These are phyloP conservation scores for Populus tremula DNA, from an alignment of 345 rosid genomes.

Conservation along the genomic window DNA sequence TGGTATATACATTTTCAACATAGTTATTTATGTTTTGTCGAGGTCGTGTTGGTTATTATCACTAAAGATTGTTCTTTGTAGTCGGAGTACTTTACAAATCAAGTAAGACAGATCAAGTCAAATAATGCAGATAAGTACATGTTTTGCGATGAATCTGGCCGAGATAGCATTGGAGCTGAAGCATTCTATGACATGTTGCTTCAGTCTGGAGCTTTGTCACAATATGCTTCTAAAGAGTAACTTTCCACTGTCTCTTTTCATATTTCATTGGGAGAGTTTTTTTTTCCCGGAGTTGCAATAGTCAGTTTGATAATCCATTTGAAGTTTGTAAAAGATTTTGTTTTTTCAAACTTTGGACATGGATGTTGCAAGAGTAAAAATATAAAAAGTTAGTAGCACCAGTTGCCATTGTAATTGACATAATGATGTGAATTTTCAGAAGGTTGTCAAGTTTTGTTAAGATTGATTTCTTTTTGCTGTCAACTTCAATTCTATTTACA, in stretches of 20 bases:
- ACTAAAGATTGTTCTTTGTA: constrained; percentile 22
- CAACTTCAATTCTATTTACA: not conserved
- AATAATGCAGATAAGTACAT: constrained; percentile 54
- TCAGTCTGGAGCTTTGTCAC: constrained; percentile 67
- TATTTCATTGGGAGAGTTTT: not conserved
- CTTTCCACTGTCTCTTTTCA: constrained; percentile 12
- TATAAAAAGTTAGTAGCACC: too few relatives aligned
- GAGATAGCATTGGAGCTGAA: constrained; percentile 50
- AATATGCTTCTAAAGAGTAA: constrained; percentile 65
- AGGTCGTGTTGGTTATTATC: constrained; percentile 13
- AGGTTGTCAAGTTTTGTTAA: not conserved
- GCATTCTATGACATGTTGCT: constrained; percentile 52
- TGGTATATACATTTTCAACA: constrained; percentile 37
- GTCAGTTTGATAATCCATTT: not conserved
- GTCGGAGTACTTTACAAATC: constrained; percentile 44
- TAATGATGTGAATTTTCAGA: not conserved
- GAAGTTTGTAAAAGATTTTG: not conserved
- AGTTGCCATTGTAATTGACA: not conserved
- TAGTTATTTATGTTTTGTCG: constrained; percentile 2
- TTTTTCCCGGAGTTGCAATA: not conserved
- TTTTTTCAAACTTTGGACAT: not conserved
- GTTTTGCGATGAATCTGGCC: constrained; percentile 56
- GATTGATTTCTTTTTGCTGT: not conserved
- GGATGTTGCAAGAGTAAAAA: not conserved
- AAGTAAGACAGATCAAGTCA: constrained; percentile 37